Base-by-base conservation (phyloP, 2,329 filamentous ascomycete genomes). In the Pezicula rhizophila region DNA sequence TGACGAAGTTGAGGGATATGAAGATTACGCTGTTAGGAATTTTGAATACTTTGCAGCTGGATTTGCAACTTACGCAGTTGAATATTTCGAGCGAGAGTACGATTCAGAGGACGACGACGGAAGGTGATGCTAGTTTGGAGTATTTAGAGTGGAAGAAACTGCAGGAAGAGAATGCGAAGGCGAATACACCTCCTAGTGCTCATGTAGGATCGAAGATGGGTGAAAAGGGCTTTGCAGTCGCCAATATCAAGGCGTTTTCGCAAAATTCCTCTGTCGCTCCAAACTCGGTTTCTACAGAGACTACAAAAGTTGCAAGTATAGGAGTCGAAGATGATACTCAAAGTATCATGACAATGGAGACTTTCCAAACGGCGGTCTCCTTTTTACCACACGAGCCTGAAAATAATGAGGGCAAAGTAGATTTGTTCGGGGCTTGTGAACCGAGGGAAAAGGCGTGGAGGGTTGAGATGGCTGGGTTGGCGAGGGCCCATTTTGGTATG, bases 11-110 rank as follows among this genome's bases (percentile, higher is more conserved):
- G 42, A 51, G 52, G 31, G 54, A 53, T 49, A 39, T 58, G 3
- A 57, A 58, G 28, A 28, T 57, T 6, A 53, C 52, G 33, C 17
- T 58, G 17, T 38, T 58, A 49, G 35, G 52, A 2, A 54, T 35
- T 35, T 8, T 35, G 12, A 14, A 14, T 15, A 35, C 33, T 15
- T 12, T 35, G 33, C 33, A 35, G 33, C 33, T 35, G 33, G 33
- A 35, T 35, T 15, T 35, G 8, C 33, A 35, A 15, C 15, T 35
- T 14, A 35, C 12, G 4, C 33, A 35, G 33, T 5, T 35, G 33
- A 35, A 35, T 8, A 35, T 35, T 8, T 14, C 12, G 5, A 35
- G 4, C 4, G 33, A 35, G 33, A 35, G 33, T 35, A 15, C 3
- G 12, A 35, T 35, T 35, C 12, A 35, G 15, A 14, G 33, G 12